Conservation (phyloP, 2,329 filamentous ascomycete species). For the Colletotrichum lini region DNA sequence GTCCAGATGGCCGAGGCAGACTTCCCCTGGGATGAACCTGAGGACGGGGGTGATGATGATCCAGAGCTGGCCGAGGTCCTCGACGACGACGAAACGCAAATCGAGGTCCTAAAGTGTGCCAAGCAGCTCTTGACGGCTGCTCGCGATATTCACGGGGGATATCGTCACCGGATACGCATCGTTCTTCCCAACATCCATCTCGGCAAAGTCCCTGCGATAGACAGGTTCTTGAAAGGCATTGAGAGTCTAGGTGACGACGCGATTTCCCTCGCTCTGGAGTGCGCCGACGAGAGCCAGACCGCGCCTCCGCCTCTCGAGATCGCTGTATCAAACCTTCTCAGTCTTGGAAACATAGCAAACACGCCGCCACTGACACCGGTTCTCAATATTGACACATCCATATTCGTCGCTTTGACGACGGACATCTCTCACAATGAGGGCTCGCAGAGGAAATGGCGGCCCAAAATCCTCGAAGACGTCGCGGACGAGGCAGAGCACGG, state of each 20-base stretch:
- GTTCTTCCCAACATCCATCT: slow-evolving; percentile 52
- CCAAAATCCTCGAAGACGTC: slow-evolving; percentile 38
- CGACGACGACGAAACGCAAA: slow-evolving; percentile 53
- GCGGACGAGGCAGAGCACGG: slow-evolving; percentile 41
- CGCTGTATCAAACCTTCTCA: slow-evolving; percentile 51
- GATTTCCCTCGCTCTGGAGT: slow-evolving; percentile 52
- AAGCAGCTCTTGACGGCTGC: slow-evolving; percentile 53
- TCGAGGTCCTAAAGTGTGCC: slow-evolving; percentile 47
- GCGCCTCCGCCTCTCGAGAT: slow-evolving; percentile 46
- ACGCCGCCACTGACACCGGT: slow-evolving; percentile 49
- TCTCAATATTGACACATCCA: slow-evolving; percentile 58
- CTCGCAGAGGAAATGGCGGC: slow-evolving; percentile 51
- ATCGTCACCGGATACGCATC: slow-evolving; percentile 54
- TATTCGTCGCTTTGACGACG: slow-evolving; percentile 57
- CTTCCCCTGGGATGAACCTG: slow-evolving; percentile 55
- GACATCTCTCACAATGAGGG: slow-evolving; percentile 55
- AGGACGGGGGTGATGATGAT: slow-evolving; percentile 30
- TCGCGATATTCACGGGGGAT: slow-evolving; percentile 48
- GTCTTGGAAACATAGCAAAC: slow-evolving; percentile 46
- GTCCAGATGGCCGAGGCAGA: slow-evolving; percentile 57
- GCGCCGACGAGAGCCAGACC: slow-evolving; percentile 40
- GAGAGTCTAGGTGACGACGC: slow-evolving; percentile 48
- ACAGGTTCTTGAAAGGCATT: slow-evolving; percentile 50
- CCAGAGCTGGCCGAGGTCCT: slow-evolving; percentile 51
- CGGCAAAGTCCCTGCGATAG: slow-evolving; percentile 48